These are phyloP conservation scores for Pythium chondricola DNA, from an alignment of 352 stramenopile species.

Conservation along the genomic window DNA sequence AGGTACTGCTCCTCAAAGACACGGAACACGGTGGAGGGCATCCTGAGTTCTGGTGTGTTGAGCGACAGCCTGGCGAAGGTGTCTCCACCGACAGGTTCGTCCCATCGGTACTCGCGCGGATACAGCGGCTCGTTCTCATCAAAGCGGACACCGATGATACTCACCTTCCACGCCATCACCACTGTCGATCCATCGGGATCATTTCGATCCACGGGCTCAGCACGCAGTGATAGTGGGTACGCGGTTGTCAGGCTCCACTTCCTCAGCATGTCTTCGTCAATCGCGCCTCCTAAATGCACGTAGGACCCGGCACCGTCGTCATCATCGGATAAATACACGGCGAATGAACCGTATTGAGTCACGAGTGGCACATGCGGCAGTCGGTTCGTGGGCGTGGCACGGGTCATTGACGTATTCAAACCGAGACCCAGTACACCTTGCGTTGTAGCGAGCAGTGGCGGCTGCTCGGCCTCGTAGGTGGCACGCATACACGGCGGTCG, in stretches of 20 bases:
- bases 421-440: background rate
- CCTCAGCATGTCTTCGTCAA: background rate
- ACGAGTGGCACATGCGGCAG: background rate
- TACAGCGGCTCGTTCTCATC: slow-evolving; percentile 1
- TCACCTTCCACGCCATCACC: background rate
- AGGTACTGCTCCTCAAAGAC: background rate
- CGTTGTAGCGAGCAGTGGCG: background rate
- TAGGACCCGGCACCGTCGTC: background rate
- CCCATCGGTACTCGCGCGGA: background rate
- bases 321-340: background rate
- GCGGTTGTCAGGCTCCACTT: background rate
- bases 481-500: background rate
- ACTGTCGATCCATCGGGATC: background rate
- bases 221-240: background rate
- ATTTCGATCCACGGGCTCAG: background rate
- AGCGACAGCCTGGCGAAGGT: background rate
- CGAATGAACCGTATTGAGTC: background rate
- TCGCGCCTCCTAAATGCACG: background rate
- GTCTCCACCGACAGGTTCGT: background rate
- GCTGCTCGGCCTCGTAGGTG: background rate
- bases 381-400: background rate
- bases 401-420: background rate
- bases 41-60: background rate
- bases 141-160: slow-evolving; percentile 2
- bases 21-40: background rate